Conservation (phyloP, 495 filamentous ascomycete genomes). For the Lasiosphaeria ovina region DNA sequence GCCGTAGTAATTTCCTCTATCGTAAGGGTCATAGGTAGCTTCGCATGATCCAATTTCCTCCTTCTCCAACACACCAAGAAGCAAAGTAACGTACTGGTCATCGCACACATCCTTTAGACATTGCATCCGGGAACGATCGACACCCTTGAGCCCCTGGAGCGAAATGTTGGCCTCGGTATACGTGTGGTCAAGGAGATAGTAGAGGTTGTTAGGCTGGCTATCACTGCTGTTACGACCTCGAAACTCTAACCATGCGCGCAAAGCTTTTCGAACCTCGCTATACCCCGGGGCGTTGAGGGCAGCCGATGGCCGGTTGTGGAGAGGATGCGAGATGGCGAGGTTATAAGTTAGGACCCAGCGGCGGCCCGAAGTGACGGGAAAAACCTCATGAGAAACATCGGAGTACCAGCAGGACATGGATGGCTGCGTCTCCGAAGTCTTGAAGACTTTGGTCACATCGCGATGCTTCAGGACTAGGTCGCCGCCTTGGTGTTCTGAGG, state of each 20-base stretch:
- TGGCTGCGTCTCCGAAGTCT: constrained; percentile 35
- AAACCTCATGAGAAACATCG: constrained; percentile 54
- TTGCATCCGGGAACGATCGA: constrained; percentile 32
- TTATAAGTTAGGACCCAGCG: constrained; percentile 58
- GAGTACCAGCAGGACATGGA: constrained; percentile 52
- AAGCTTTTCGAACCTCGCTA: constrained; percentile 16
- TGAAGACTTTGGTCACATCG: constrained; percentile 33
- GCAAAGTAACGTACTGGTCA: constrained; percentile 33
- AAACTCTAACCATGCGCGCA: constrained; percentile 31
- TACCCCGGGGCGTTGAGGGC: background rate
- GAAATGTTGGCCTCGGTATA: constrained; percentile 47
- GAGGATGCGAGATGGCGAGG: constrained; percentile 34
- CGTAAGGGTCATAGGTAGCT: too few species aligned
- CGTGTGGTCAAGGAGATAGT: constrained; percentile 46
- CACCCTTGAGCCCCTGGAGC: constrained; percentile 38
- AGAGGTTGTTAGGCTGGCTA: constrained; percentile 21
- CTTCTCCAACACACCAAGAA: constrained; percentile 38
- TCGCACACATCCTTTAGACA: constrained; percentile 33
- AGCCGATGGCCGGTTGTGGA: constrained; percentile 12
- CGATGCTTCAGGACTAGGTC: constrained; percentile 46
- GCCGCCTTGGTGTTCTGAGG: constrained; percentile 51
- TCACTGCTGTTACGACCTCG: background rate
- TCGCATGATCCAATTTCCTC: constrained; percentile 22
- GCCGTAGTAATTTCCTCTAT: too few species aligned
- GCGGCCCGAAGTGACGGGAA: constrained; percentile 48